phyloP scores from a whole-genome alignment of 73 alveolate species.

The Paramecium pentaurelia region DNA sequence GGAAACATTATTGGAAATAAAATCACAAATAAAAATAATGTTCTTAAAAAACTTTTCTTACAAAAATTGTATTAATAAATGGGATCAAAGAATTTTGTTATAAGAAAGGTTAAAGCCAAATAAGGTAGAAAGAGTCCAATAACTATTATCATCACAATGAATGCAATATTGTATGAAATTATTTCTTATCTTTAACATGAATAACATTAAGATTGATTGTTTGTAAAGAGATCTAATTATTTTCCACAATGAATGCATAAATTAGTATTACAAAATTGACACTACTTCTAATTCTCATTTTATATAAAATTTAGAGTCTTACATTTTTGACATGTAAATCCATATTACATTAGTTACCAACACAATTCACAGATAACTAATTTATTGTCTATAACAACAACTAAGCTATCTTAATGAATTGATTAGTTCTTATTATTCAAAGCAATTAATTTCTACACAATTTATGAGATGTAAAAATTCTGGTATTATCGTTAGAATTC shows the following conservation, averaged over 20 bases:
- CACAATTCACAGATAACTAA: not conserved
- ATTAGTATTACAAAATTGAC: not conserved
- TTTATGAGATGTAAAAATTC: not conserved
- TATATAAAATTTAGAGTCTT: not conserved
- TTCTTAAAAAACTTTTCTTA: not conserved
- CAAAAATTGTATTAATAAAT: not conserved
- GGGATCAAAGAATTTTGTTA: not conserved
- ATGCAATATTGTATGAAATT: not conserved
- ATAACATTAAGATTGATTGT: not conserved
- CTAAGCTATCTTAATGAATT: not conserved
- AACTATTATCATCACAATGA: not conserved
- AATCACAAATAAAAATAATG: not conserved
- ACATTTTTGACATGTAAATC: not conserved
- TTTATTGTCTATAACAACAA: not conserved
- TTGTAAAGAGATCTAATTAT: not conserved
- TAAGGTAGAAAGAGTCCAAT: not conserved
- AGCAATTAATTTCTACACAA: not conserved
- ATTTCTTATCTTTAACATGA: not conserved
- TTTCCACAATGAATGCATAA: not conserved
- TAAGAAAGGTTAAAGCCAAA: not conserved
- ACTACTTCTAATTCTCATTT: not conserved
- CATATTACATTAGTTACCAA: not conserved
- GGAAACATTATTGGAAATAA: slow-evolving; percentile 2
- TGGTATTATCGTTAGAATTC: not conserved
- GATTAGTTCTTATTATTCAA: not conserved